Evolutionary conservation across 805 yeast genomes (phyloP), one percentile per base, ranked within the genome.

Genomic region (Tanozyma kutaoensis): DNA sequence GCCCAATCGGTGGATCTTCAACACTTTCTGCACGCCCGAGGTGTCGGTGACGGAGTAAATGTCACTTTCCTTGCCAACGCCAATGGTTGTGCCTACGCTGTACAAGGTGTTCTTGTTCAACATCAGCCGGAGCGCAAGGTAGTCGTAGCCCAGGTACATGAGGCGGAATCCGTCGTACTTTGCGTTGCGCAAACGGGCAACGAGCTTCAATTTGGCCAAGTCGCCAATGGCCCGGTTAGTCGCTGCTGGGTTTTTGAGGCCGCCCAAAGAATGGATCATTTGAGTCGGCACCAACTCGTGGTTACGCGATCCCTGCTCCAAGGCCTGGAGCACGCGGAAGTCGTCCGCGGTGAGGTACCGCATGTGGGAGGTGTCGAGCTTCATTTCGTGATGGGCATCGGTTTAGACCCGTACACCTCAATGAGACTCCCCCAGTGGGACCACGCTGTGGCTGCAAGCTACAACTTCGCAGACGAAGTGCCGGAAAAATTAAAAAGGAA

Each of bases 31-130:
- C 12, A 35, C 36, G 1, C 88, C 91, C 13, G 66, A 45, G 9
- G 64, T 57, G 42, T 78, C 86, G 31, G 76, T 73, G 1, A 80
- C 86, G 9, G 86, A 67, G 50, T 78, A 84, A 43, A 91, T 86
- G 56, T 91, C 98, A 3, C 96, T 85, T 52, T 91, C 98, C 47
- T 91, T 91, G 42, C 98, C 98, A 27, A 91, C 95, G 33, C 97
- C 98, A 39, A 88, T 85, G 8, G 78, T 80, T 24, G 76, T 65
- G 12, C 95, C 96, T 11, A 88, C 69, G 2, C 88, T 76, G 42
- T 75, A 75, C 8, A 91, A 46, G 0, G 82, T 65, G 23, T 75
- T 72, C 38, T 84, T 64, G 43, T 76, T 78, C 36, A 79, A 60
- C 73, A 91, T 71, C 7, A 93, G 67, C 50, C 77, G 84, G 37